Percentiles rank a stretch among this genome's conserved stretches.
Evolutionary conservation across 805 yeast species (phyloP).

Genomic region (Hanseniaspora lindneri): DNA sequence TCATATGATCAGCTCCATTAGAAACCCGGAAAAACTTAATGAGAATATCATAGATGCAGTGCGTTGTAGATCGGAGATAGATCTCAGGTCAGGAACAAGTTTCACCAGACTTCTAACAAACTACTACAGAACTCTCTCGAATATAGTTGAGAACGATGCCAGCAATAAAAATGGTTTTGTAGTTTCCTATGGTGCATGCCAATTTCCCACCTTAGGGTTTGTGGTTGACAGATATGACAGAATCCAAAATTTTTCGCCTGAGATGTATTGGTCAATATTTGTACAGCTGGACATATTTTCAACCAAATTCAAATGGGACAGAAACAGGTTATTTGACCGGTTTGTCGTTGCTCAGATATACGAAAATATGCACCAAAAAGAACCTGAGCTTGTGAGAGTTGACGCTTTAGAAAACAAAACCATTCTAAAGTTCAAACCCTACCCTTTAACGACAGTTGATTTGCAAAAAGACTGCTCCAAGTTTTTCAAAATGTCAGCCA

Average conservation of each 20-base stretch:
- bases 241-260: constrained; percentile 58
- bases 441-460: constrained; percentile 89
- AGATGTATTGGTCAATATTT: constrained; percentile 66
- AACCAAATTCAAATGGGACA: constrained; percentile 54
- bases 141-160: constrained; percentile 18
- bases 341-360: constrained; percentile 50
- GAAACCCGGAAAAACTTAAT: constrained; percentile 51
- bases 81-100: constrained; percentile 76
- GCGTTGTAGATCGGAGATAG: constrained; percentile 72
- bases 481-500: constrained; percentile 65
- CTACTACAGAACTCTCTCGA: constrained; percentile 31
- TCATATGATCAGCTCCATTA: constrained; percentile 69
- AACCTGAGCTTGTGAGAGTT: constrained; percentile 2
- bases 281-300: constrained; percentile 34
- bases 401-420: not conserved
- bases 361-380: constrained; percentile 48
- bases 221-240: constrained; percentile 83
- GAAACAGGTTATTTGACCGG: constrained; percentile 63
- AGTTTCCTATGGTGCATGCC: constrained; percentile 82
- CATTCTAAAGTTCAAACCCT: constrained; percentile 53
- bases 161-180: constrained; percentile 7
- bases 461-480: constrained; percentile 76
- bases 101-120: constrained; percentile 67
- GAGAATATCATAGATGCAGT: constrained; percentile 71
- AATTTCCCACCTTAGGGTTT: constrained; percentile 93